Conservation (phyloP, 1,284 basidiomycete genomes). For the Ustilago xerochloae region DNA sequence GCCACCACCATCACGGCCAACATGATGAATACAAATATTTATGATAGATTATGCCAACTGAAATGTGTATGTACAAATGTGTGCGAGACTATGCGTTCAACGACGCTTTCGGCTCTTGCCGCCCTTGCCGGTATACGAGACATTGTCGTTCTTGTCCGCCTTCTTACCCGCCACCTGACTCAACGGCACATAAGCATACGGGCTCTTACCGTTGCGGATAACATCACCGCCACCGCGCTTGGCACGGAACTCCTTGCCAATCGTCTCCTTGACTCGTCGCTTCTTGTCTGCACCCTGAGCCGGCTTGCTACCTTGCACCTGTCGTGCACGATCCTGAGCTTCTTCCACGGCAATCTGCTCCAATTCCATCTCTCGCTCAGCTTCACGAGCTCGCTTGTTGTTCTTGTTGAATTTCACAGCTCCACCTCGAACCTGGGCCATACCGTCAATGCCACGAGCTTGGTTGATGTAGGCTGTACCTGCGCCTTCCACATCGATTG, state of each 20-base stretch:
- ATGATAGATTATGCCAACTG: not conserved
- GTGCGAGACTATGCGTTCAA: not conserved
- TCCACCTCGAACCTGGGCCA: slow-evolving; percentile 79
- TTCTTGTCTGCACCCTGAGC: slow-evolving; percentile 28
- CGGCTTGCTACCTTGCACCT: slow-evolving; percentile 21
- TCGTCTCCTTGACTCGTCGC: slow-evolving; percentile 52
- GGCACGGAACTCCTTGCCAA: slow-evolving; percentile 63
- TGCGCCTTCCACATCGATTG: slow-evolving; percentile 75
- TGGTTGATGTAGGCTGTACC: slow-evolving; percentile 81
- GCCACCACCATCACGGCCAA: slow-evolving; percentile 6
- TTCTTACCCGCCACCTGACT: slow-evolving; percentile 61
- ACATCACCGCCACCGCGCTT: slow-evolving; percentile 70
- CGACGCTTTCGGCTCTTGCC: slow-evolving; percentile 45
- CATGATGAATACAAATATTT: not conserved
- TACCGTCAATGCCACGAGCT: slow-evolving; percentile 85
- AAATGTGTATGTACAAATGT: slow-evolving; percentile 11
- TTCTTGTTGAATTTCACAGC: slow-evolving; percentile 96
- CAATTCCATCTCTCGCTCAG: slow-evolving; percentile 59
- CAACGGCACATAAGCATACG: slow-evolving; percentile 81
- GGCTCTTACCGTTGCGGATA: slow-evolving; percentile 83
- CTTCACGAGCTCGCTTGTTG: slow-evolving; percentile 65
- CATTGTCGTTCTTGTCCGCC: slow-evolving; percentile 29
- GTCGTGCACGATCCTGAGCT: slow-evolving; percentile 40
- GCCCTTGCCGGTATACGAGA: slow-evolving; percentile 53
- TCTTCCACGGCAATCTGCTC: slow-evolving; percentile 56